A percentile compares a stretch with the other conserved stretches of the same genome.
phyloP scores from a whole-genome alignment of 306 rosid species.

The Malus fusca region DNA sequence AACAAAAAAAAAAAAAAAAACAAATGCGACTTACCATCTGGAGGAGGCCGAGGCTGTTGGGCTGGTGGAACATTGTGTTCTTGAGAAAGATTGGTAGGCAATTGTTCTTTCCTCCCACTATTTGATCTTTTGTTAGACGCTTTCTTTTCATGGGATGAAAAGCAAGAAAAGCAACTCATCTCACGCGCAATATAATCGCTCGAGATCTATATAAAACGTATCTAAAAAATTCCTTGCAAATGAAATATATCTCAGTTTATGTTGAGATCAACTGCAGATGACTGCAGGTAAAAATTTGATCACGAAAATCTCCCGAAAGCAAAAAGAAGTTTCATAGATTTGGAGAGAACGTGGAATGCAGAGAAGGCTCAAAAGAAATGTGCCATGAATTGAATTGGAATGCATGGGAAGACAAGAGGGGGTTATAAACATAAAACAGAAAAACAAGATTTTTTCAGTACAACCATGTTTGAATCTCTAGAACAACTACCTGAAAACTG shows the following conservation, averaged over 20 bases:
- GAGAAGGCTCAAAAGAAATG: not conserved
- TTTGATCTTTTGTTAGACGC: constrained; percentile 21
- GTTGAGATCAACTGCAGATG: not conserved
- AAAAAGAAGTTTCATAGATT: not conserved
- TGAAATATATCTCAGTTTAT: not conserved
- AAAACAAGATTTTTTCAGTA: not conserved
- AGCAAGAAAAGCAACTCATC: constrained; percentile 88
- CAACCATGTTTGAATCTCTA: not conserved
- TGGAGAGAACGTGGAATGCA: not conserved
- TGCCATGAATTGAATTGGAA: not conserved
- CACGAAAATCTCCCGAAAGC: not conserved
- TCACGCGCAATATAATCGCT: not conserved
- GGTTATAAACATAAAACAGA: not conserved
- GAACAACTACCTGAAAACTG: not conserved
- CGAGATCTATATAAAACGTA: not conserved
- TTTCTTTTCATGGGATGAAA: constrained; percentile 52
- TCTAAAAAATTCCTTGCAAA: not conserved
- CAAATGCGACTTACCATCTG: constrained; percentile 24
- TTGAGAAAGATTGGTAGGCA: constrained; percentile 15
- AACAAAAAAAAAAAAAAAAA: no score
- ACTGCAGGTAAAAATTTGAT: constrained; percentile 1
- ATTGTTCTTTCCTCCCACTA: constrained; percentile 19
- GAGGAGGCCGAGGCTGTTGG: constrained; percentile 2
- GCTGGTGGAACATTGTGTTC: constrained; percentile 16
- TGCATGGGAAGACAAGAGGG: not conserved